These are phyloP conservation scores for Penicillium verhagenii DNA, from an alignment of 495 filamentous ascomycete species.

Conservation along the genomic window DNA sequence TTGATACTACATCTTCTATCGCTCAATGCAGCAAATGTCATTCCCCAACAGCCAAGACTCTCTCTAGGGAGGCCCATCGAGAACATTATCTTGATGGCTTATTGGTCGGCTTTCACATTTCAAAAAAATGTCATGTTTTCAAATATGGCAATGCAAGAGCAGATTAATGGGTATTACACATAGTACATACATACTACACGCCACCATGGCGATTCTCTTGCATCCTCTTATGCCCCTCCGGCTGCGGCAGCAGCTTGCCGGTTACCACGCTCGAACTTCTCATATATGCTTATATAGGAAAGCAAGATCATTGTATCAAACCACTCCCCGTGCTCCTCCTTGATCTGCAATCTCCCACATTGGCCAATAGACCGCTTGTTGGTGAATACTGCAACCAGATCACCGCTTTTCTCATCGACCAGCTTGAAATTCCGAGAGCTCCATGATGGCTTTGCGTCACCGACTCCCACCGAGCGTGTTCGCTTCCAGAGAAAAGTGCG, in stretches of 20 bases:
- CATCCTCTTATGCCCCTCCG: slow-evolving; percentile 15
- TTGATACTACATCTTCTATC: neutral
- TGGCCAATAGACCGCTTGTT: slow-evolving; percentile 7
- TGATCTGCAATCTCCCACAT: slow-evolving; percentile 24
- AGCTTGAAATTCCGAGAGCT: slow-evolving; percentile 23
- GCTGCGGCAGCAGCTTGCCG: slow-evolving; percentile 3
- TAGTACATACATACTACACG: neutral
- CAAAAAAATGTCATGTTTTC: neutral
- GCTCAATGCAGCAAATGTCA: neutral
- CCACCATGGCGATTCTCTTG: slow-evolving; percentile 2
- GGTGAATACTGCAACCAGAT: slow-evolving; percentile 23
- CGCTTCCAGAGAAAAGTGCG: slow-evolving; percentile 24
- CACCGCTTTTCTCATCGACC: slow-evolving; percentile 14
- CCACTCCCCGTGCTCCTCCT: slow-evolving; percentile 19
- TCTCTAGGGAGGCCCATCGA: neutral
- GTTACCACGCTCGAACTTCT: slow-evolving; percentile 17
- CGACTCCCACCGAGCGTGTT: slow-evolving; percentile 19
- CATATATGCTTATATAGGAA: slow-evolving; percentile 20
- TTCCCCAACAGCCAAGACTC: neutral
- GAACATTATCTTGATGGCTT: neutral
- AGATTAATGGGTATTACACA: neutral
- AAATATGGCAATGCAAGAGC: neutral
- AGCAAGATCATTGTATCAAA: slow-evolving; percentile 28
- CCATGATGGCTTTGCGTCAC: slow-evolving; percentile 4
- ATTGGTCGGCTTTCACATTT: neutral